Percentiles rank a stretch among this genome's conserved stretches.
Conservation (phyloP, 768 basidiomycete genomes). For the Tricholoma matsutake region DNA sequence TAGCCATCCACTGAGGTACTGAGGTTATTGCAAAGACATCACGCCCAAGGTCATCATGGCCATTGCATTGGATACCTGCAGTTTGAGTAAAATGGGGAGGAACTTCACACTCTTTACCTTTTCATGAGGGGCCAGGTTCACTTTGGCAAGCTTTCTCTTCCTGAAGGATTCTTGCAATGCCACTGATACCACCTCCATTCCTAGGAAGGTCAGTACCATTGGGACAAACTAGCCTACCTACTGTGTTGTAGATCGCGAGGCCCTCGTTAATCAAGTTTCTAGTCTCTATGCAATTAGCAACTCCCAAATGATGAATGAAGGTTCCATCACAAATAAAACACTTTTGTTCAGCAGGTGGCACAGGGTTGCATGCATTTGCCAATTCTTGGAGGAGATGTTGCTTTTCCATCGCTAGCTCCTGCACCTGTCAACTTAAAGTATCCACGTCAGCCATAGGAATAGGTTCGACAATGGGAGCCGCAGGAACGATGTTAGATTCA, state of each 20-base stretch:
- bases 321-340: background rate
- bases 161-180: too few relatives aligned
- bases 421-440: background rate
- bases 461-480: background rate
- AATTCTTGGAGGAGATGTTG: background rate
- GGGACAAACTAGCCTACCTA: too few relatives aligned
- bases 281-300: background rate
- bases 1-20: too few relatives aligned
- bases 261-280: too few relatives aligned
- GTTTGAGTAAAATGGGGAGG: background rate
- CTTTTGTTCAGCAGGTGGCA: background rate
- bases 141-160: background rate
- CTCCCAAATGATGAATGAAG: too few relatives aligned
- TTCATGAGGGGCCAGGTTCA: background rate
- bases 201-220: too few relatives aligned
- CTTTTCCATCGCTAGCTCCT: background rate
- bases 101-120: background rate
- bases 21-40: background rate
- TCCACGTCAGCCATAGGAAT: background rate
- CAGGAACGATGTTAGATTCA: background rate
- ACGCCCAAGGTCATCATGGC: background rate
- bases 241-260: too few relatives aligned
- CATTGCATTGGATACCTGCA: too few relatives aligned
- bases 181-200: too few relatives aligned
- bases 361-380: background rate